Evolutionary conservation across 257 asterid genomes (phyloP).

Genomic region (Ophiorrhiza pumila): DNA sequence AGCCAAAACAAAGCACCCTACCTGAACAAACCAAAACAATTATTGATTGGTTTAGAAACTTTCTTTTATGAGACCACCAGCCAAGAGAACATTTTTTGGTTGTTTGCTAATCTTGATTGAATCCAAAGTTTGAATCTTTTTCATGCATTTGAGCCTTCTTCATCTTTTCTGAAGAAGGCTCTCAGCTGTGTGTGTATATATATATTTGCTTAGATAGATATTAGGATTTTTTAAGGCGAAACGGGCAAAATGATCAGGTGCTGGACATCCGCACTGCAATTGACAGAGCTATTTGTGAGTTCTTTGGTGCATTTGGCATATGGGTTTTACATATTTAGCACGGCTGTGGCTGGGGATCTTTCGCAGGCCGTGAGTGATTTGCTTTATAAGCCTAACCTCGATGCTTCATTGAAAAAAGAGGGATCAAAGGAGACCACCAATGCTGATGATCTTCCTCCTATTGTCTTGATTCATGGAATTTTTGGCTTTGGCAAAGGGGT

Average conservation of each 20-base stretch:
- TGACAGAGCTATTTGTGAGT: constrained; percentile 67
- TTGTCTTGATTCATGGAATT: constrained; percentile 89
- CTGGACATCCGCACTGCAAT: constrained; percentile 68
- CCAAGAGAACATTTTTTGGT: neutral
- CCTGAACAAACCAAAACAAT: constrained; percentile 10
- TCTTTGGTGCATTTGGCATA: constrained; percentile 74
- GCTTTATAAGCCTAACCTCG: constrained; percentile 56
- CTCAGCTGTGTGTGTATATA: constrained; percentile 9
- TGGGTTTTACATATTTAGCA: constrained; percentile 88
- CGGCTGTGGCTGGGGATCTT: constrained; percentile 88
- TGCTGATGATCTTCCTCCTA: constrained; percentile 76
- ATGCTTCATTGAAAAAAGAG: constrained; percentile 34
- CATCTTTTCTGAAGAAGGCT: constrained; percentile 58
- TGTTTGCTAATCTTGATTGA: constrained; percentile 12
- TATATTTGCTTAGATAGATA: neutral
- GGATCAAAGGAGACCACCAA: constrained; percentile 31
- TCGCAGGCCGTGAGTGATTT: constrained; percentile 67
- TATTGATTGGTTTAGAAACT: too few species aligned
- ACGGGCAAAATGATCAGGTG: constrained; percentile 55
- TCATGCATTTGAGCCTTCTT: constrained; percentile 44
- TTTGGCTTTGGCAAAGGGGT: constrained; percentile 99
- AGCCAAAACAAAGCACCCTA: neutral
- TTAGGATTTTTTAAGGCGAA: neutral
- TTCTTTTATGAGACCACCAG: neutral
- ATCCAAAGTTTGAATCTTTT: constrained; percentile 8